phyloP scores from a whole-genome alignment of 2,329 filamentous ascomycete genomes.

The Xylariaceae sp. region DNA sequence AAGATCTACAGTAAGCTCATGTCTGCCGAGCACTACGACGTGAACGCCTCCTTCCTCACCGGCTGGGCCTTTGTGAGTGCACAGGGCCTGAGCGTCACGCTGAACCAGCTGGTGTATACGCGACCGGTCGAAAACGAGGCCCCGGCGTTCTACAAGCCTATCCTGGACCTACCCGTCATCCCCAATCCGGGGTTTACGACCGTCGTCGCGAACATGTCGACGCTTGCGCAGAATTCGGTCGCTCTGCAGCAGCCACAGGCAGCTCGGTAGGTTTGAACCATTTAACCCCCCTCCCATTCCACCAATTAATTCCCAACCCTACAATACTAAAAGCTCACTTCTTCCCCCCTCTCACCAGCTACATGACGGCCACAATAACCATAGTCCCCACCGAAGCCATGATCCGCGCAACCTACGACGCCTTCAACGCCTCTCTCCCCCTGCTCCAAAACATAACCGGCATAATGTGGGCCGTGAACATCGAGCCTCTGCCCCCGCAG shows the following conservation, averaged over 20 bases:
- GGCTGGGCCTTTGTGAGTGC: slow-evolving; percentile 12
- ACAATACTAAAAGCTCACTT: neutral
- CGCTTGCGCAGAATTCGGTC: slow-evolving; percentile 14
- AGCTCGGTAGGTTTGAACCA: slow-evolving; percentile 17
- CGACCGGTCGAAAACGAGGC: slow-evolving; percentile 4
- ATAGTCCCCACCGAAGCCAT: slow-evolving; percentile 25
- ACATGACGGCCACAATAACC: slow-evolving; percentile 23
- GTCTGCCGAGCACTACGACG: slow-evolving; percentile 22
- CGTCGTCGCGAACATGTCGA: slow-evolving; percentile 19
- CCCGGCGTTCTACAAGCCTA: slow-evolving; percentile 19
- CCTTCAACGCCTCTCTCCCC: slow-evolving; percentile 18
- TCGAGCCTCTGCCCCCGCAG: slow-evolving; percentile 30
- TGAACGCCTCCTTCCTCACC: slow-evolving; percentile 21
- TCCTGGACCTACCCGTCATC: slow-evolving; percentile 17
- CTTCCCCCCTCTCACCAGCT: slow-evolving; percentile 1
- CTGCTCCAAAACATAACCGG: slow-evolving; percentile 5
- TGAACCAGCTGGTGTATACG: slow-evolving; percentile 26
- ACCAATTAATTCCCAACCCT: neutral
- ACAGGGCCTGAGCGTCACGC: slow-evolving; percentile 10
- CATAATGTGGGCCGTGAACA: slow-evolving; percentile 23
- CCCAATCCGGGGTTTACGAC: neutral
- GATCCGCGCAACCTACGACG: slow-evolving; percentile 21
- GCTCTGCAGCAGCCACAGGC: slow-evolving; percentile 19
- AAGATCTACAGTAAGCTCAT: slow-evolving; percentile 22
- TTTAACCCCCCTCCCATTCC: neutral